Conservation (phyloP, 768 basidiomycete genomes). For the Suillus spraguei region DNA sequence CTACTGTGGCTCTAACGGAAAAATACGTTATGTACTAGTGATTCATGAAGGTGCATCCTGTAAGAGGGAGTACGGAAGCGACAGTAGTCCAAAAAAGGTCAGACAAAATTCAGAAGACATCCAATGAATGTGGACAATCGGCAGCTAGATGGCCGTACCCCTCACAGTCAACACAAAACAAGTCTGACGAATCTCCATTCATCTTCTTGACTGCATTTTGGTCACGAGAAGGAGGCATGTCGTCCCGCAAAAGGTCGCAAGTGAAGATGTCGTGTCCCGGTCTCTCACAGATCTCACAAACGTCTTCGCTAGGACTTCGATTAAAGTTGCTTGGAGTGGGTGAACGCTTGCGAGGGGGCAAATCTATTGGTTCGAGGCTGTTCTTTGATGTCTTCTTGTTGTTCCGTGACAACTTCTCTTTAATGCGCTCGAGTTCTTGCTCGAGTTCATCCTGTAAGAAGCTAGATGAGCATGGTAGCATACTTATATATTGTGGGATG, state of each 20-base stretch:
- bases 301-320: constrained; percentile 35
- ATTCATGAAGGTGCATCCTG: constrained; percentile 15
- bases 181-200: constrained; percentile 30
- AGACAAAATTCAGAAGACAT: constrained; percentile 66
- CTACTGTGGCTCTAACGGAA: not conserved
- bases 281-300: constrained; percentile 87
- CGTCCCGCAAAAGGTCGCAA: constrained; percentile 74
- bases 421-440: constrained; percentile 75
- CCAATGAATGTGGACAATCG: constrained; percentile 83
- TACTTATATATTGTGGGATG: not conserved
- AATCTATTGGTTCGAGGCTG: constrained; percentile 39
- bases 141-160: constrained; percentile 72
- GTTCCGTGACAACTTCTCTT: constrained; percentile 62
- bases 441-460: constrained; percentile 77
- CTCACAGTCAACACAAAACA: constrained; percentile 87
- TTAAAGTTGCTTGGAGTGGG: constrained; percentile 27
- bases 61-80: constrained; percentile 14
- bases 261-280: constrained; percentile 87
- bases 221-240: constrained; percentile 31
- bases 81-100: not conserved
- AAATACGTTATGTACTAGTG: constrained; percentile 22
- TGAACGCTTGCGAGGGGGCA: constrained; percentile 25
- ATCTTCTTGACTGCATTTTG: constrained; percentile 18
- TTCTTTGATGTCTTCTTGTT: constrained; percentile 64
- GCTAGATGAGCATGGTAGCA: not conserved